These are phyloP conservation scores for Laetiporus sulphureus DNA, from an alignment of 1,284 basidiomycete genomes.

Conservation along the genomic window DNA sequence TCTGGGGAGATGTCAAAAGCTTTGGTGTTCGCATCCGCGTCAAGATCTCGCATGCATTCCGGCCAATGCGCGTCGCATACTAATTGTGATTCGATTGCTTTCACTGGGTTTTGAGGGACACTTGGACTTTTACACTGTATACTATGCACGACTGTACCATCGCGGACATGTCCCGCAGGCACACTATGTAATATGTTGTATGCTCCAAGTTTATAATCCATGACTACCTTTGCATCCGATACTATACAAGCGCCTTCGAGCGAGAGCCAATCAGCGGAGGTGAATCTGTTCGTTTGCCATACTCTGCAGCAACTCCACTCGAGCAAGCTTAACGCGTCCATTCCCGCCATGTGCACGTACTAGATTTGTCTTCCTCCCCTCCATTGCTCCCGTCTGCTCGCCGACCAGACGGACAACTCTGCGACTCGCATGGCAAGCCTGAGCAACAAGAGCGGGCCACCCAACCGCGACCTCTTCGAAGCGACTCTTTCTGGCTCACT, in stretches of 20 bases:
- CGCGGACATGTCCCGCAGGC: too few relatives aligned
- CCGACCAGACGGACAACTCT: not conserved
- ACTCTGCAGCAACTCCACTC: not conserved
- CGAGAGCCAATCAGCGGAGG: not conserved
- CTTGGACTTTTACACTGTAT: too few relatives aligned
- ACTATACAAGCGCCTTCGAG: too few relatives aligned
- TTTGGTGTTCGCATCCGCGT: slow-evolving; percentile 4
- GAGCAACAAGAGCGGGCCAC: slow-evolving; percentile 12
- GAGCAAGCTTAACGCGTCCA: not conserved
- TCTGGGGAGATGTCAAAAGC: slow-evolving; percentile 6
- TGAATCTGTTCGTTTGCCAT: not conserved
- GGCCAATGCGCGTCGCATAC: too few relatives aligned
- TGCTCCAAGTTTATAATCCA: too few relatives aligned
- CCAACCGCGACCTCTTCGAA: slow-evolving; percentile 43
- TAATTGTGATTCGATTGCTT: too few relatives aligned
- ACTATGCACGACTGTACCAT: too few relatives aligned
- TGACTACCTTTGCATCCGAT: too few relatives aligned
- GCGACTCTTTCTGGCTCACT: slow-evolving; percentile 43
- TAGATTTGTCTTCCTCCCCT: not conserved
- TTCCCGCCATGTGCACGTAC: not conserved
- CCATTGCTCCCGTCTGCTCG: not conserved
- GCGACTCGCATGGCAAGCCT: not conserved
- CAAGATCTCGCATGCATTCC: slow-evolving; percentile 3
- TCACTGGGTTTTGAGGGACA: too few relatives aligned
- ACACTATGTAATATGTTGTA: too few relatives aligned